Base-by-base conservation (phyloP, 768 basidiomycete genomes). In the Phlebiopsis flavidoalba region DNA sequence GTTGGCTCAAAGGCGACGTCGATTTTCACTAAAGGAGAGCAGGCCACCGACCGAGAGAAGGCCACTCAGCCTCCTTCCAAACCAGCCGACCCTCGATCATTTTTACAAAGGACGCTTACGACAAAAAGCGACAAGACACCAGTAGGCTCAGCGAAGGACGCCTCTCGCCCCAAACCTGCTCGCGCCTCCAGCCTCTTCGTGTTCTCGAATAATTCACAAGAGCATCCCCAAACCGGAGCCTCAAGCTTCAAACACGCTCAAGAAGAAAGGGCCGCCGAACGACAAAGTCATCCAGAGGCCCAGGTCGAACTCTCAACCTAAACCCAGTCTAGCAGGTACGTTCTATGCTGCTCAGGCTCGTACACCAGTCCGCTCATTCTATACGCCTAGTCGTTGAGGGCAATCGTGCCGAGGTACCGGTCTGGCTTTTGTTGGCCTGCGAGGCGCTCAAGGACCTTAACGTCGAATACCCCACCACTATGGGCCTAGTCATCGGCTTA, bases 341-440 rank as follows among this genome's bases (percentile, higher is more conserved):
- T 36, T 35, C 15, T 53, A n/a, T 35, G 26, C 26, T 31, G 26
- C 26, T 31, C 26, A 31, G 26, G 26, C 26, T 31, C 26, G 26
- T 31, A 3, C 26, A 31, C 2, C 26, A 31, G 26, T 31, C 26
- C 26, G 6, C 26, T 31, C 2, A 31, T 31, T 31, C 2, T 47
- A 19, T 53, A 17, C 5, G 21, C 1, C 35, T 40, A 77, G 74
- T 64, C 15, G 67, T 72, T 48, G 78, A 77, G 0, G 69, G 72
- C 5, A 74, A 80, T 6, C 74, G 79, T 21, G 80, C 85, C 59
- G 88, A 43, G 40, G 40, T 84, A 10, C 88, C 88, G 0, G 73
- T 83, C 0, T 90, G 88, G 88, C 77, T 90, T 15, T 66, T 90
- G 53, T 87, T 89, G 63, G 88, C 88, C 0, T 84, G 84, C 63